A percentile compares a stretch with the other conserved stretches of the same genome.
Evolutionary conservation across 139 green algal genomes (phyloP).

Genomic region (Micractinium conductrix): DNA sequence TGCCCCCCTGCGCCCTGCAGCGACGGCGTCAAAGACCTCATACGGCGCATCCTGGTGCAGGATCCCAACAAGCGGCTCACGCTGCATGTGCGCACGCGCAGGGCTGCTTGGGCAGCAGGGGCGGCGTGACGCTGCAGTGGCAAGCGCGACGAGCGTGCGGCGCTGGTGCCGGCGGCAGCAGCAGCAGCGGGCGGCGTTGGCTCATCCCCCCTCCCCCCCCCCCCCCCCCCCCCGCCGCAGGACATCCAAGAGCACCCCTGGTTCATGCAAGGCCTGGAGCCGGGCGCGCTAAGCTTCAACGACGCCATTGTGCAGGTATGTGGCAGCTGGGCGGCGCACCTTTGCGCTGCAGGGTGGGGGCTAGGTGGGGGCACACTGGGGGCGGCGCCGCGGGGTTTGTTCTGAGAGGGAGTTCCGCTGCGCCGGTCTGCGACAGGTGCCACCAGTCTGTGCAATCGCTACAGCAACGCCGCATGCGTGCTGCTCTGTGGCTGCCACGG

Average conservation of each 20-base stretch:
- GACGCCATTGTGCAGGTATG: conserved; percentile 37
- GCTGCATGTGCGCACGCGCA: conserved; percentile 43
- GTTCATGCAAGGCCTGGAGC: conserved; percentile 41
- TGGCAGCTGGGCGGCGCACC: background rate
- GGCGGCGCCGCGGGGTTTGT: too few relatives aligned
- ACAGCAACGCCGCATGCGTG: too few relatives aligned
- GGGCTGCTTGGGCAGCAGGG: background rate
- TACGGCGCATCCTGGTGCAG: conserved; percentile 66
- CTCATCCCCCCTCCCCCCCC: background rate
- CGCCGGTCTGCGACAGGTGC: too few relatives aligned
- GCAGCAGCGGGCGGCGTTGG: too few relatives aligned
- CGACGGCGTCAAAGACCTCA: conserved; percentile 65
- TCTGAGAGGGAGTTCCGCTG: too few relatives aligned
- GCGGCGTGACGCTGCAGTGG: background rate
- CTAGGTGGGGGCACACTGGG: background rate
- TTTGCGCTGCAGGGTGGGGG: background rate
- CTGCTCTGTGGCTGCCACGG: too few relatives aligned
- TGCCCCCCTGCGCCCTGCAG: background rate
- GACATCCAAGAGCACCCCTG: conserved; percentile 63
- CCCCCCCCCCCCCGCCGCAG: background rate
- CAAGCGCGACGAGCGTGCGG: too few relatives aligned
- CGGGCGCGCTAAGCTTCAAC: conserved; percentile 46
- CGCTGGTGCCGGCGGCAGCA: background rate
- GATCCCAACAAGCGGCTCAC: conserved; percentile 82
- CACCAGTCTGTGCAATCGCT: too few relatives aligned